A percentile compares a stretch with the other conserved stretches of the same genome.
phyloP scores from a whole-genome alignment of 257 asterid species.

The Forsythia viridissima region DNA sequence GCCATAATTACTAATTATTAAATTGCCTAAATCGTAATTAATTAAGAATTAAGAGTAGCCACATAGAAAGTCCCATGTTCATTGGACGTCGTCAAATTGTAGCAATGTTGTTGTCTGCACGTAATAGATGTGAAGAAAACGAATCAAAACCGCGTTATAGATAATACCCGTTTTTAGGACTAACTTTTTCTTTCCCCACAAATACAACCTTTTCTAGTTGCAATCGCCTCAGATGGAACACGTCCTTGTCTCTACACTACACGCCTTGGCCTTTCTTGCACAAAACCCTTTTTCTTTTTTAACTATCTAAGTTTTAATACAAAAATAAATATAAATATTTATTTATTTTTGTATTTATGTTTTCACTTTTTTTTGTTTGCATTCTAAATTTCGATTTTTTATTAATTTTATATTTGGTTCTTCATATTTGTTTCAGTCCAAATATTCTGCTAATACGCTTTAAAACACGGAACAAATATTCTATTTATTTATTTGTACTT shows the following conservation, averaged over 20 bases:
- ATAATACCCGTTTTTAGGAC: neutral
- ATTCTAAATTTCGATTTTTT: no score
- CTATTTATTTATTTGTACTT: no score
- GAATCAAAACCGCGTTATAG: neutral
- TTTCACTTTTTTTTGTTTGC: no score
- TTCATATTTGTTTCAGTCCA: no score
- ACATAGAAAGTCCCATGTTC: neutral
- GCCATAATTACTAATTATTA: neutral
- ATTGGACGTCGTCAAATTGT: neutral
- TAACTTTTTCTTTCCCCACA: neutral
- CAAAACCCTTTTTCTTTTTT: neutral
- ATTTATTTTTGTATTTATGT: no score
- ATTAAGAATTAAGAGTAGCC: neutral
- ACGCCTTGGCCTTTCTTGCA: neutral
- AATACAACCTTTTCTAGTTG: neutral
- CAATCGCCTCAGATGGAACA: constrained; percentile 5
- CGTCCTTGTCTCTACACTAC: constrained; percentile 2
- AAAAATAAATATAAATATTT: no score
- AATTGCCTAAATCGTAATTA: constrained; percentile 7
- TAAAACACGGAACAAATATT: no score
- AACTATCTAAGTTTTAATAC: no score
- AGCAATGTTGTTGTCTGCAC: neutral
- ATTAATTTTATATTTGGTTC: no score
- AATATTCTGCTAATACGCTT: no score
- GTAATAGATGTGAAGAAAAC: constrained; percentile 4